phyloP scores from a whole-genome alignment of 202 grass and related monocot species.

The Eragrostis tef region DNA sequence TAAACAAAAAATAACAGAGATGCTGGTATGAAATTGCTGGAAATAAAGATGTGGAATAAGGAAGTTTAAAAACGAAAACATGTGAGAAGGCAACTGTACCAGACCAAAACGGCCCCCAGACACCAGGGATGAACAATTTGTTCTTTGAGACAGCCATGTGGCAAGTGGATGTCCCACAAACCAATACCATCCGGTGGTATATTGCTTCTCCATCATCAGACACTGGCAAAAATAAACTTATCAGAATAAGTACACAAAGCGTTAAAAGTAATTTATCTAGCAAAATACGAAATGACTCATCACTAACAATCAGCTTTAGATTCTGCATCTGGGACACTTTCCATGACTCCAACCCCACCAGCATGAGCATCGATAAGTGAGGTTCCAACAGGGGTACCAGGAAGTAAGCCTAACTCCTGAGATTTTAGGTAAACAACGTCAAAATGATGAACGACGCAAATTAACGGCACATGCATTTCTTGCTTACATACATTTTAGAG shows the following conservation, averaged over 20 bases:
- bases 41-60: constrained; percentile 1
- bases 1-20: constrained; percentile 46
- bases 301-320: constrained; percentile 57
- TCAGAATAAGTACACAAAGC: constrained; percentile 20
- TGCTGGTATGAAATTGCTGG: constrained; percentile 15
- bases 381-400: constrained; percentile 87
- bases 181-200: constrained; percentile 81
- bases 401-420: constrained; percentile 80
- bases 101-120: constrained; percentile 98
- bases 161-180: constrained; percentile 96
- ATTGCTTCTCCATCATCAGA: constrained; percentile 74
- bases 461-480: neutral
- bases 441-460: constrained; percentile 20
- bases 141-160: constrained; percentile 89
- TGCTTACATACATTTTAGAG: constrained; percentile 1
- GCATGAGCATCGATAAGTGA: constrained; percentile 96
- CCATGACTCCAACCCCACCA: constrained; percentile 93
- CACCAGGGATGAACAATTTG: constrained; percentile 85
- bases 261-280: neutral
- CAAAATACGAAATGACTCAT: constrained; percentile 24
- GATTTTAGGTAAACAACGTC: constrained; percentile 34
- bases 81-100: constrained; percentile 54
- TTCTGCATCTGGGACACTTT: constrained; percentile 60
- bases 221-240: constrained; percentile 38
- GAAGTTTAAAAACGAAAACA: neutral